phyloP scores from a whole-genome alignment of 805 yeast genomes.

The Candida loeiensis region DNA sequence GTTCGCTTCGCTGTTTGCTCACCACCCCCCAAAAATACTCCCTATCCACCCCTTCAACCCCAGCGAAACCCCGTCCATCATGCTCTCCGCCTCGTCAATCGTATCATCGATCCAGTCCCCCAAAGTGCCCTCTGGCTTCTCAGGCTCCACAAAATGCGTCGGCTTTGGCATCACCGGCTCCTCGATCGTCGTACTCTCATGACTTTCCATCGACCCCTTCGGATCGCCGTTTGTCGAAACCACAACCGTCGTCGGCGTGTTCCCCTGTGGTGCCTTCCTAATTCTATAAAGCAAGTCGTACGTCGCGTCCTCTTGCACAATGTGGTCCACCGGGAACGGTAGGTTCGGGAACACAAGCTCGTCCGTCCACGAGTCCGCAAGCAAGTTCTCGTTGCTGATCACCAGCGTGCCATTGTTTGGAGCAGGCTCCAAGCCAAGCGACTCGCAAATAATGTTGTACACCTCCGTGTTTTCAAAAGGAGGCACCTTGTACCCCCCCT shows the following conservation, averaged over 20 bases:
- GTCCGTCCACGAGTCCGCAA: conserved; percentile 49
- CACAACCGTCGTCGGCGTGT: conserved; percentile 14
- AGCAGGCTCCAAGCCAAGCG: conserved; percentile 48
- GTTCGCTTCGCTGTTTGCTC: too few relatives aligned
- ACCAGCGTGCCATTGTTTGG: conserved; percentile 54
- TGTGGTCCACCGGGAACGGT: conserved; percentile 41
- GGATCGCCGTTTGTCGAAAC: conserved; percentile 24
- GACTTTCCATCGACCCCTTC: conserved; percentile 19
- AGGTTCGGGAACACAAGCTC: conserved; percentile 47
- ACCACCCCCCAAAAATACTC: background rate
- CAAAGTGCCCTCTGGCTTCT: background rate
- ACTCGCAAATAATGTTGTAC: conserved; percentile 70
- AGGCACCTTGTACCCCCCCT: conserved; percentile 31
- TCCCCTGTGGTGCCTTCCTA: conserved; percentile 8
- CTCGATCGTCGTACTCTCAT: conserved; percentile 20
- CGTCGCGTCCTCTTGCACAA: conserved; percentile 44
- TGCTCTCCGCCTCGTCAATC: background rate
- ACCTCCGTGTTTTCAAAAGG: conserved; percentile 76
- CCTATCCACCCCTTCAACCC: background rate
- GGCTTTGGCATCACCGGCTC: conserved; percentile 24
- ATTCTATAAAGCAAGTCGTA: conserved; percentile 45
- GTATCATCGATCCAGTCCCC: background rate
- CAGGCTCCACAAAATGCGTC: conserved; percentile 17
- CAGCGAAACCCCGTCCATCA: background rate
- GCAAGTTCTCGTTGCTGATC: conserved; percentile 23